Evolutionary conservation across 2,329 filamentous ascomycete species (phyloP), one percentile per base, ranked within the genome.

Genomic region (Elsinoe ampelina): DNA sequence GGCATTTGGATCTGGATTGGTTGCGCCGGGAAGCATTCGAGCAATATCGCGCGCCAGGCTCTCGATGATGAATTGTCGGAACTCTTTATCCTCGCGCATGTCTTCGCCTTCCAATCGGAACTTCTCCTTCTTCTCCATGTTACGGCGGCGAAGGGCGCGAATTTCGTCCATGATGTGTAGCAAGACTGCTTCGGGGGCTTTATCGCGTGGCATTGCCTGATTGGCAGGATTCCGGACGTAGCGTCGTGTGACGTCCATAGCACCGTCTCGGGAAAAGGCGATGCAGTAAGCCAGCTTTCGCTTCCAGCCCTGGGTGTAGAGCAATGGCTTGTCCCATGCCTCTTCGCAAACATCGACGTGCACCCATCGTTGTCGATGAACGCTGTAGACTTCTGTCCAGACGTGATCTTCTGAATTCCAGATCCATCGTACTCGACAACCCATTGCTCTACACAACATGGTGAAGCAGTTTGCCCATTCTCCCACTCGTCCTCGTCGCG

Each of bases 391-490:
- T 66, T 97, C 93, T 1, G 91, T 95, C 93, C 93, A 98, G 22
- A 96, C 89, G 67, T 96, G 89, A 70, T 97, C 93, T 71, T 97
- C 93, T 30, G 87, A 86, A 64, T 97, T 97, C 93, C 93, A 98
- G 10, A 98, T 87, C 93, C 93, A 98, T 66, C 93, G 83, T 20
- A 96, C 90, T 60, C 92, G 82, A 59, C 87, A 88, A 51, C 92
- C 92, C 12, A 97, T 83, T 3, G 93, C 93, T 59, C 92, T 83
- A 76, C 92, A 97, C 54, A 98, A 80, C 93, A 97, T 97, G 74
- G 86, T 92, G 75, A 98, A 98, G 78, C 91, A 96, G 73, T 96
- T 97, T 63, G 89, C 90, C 90, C 93, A 97, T 75, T 98, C 93
- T 60, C 93, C 93, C 60, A 86, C 86, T 63, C 93, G 85, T 35